Percentiles rank a stretch among this genome's conserved stretches.
Conservation (phyloP, 257 asterid genomes). For the Penstemon eatonii region DNA sequence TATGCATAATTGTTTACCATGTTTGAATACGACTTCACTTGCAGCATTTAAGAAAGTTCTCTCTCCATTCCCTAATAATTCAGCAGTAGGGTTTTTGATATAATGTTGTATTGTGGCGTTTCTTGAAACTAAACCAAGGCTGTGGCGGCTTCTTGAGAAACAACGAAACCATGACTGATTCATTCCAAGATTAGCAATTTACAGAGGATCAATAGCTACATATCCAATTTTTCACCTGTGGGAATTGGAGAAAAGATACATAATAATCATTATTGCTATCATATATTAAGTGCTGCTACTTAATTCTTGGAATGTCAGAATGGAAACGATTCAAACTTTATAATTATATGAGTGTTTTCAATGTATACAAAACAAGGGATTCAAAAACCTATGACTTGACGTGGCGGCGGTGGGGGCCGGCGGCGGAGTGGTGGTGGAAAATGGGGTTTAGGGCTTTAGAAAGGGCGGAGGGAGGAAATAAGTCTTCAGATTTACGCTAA, state of each 20-base stretch:
- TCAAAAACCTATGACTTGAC: neutral
- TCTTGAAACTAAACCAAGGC: conserved; percentile 32
- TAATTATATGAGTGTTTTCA: neutral
- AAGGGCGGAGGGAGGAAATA: neutral
- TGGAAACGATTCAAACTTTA: conserved; percentile 4
- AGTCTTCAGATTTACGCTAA: neutral
- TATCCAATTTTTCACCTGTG: conserved; percentile 11
- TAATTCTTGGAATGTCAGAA: neutral
- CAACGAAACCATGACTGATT: conserved; percentile 41
- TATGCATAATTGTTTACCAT: conserved; percentile 26
- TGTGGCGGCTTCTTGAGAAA: conserved; percentile 32
- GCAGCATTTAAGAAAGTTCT: conserved; percentile 20
- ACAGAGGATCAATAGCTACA: neutral
- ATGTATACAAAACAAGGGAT: neutral
- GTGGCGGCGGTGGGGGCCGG: conserved; percentile 2
- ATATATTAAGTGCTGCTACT: neutral
- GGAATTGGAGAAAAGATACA: neutral
- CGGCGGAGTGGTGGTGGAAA: neutral
- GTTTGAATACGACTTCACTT: conserved; percentile 9
- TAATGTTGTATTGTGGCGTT: conserved; percentile 17
- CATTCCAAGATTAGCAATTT: conserved; percentile 40
- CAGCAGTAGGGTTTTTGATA: conserved; percentile 20
- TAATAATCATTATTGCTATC: neutral
- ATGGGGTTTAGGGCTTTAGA: conserved; percentile 28
- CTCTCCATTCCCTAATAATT: conserved; percentile 23